Evolutionary conservation across 129 eudicot genomes (phyloP), one percentile per base, ranked within the genome.

Genomic region (Erigeron canadensis): DNA sequence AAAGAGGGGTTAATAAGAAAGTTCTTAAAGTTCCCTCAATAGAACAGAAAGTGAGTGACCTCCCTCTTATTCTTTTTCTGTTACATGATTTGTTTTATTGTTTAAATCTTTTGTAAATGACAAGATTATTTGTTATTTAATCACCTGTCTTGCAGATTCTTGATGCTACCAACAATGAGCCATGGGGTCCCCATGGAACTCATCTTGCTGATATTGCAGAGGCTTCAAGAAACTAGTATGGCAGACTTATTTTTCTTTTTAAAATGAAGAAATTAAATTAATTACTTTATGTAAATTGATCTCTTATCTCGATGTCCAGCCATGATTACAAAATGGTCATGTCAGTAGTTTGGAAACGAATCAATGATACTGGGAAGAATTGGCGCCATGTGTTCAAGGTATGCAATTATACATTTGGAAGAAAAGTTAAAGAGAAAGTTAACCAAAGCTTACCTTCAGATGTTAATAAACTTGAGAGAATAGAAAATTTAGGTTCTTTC

Each of bases 371-470:
- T 40, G 96, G 96, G 50, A 95, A 90, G 79, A 95, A 95, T 61
- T 95, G 99, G 99, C 91, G 99, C 75, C 99, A 95, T 76, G 99
- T 95, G 22, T 90, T 71, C 84, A 95, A 95, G 99, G 98, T 89
- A 63, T 81, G 81, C 77, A 48, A 44, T 11, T 51, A 2, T 43
- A 8, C 7, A 58, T 13, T 58, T 22, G 10, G 10, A 12, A 28
- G 34, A 3, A 28, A 28, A 28, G 34, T 28, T 28, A 1, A 28
- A 28, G n/a, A 28, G 34, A 0, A 3, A 28, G 34, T 28, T 28
- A 3, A 28, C 34, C 34, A 28, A 28, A 28, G 34, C 34, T 28
- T 28, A 28, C 34, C 34, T 28, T 28, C 34, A 28, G 34, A 28
- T 28, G 34, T 28, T 1, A 28, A 28, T 3, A 28, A 28, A 28